phyloP scores from a whole-genome alignment of 2,329 filamentous ascomycete genomes.

The Fonsecaea monophora region DNA sequence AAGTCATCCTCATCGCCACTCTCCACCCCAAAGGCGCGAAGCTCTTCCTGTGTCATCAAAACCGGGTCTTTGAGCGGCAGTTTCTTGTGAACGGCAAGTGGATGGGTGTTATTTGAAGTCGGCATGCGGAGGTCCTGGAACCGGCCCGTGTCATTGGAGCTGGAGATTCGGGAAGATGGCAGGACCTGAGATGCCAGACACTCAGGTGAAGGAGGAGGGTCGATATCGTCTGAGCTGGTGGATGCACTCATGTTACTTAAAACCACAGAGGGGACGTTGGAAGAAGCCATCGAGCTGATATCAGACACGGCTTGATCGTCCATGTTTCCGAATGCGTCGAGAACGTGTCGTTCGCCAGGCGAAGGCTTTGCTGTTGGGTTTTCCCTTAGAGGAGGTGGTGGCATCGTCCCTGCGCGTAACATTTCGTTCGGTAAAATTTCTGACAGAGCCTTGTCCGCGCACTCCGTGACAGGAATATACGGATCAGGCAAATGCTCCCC shows the following conservation, averaged over 20 bases:
- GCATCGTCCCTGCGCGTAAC: not conserved
- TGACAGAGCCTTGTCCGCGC: not conserved
- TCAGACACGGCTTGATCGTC: conserved; percentile 13
- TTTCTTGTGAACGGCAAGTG: not conserved
- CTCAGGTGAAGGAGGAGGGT: not conserved
- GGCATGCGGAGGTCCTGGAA: not conserved
- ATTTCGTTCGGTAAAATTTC: not conserved
- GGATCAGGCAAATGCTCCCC: conserved; percentile 31
- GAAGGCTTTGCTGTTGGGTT: not conserved
- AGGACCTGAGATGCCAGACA: not conserved
- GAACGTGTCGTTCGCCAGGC: conserved; percentile 2
- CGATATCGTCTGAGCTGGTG: conserved; percentile 20
- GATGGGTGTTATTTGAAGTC: not conserved
- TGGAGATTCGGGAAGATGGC: not conserved
- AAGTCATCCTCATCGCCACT: conserved; percentile 28
- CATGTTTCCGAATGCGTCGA: not conserved
- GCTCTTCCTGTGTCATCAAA: conserved; percentile 25
- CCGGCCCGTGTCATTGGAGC: not conserved
- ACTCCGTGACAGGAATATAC: conserved; percentile 10
- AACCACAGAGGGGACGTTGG: conserved; percentile 11
- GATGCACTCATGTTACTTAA: conserved; percentile 1
- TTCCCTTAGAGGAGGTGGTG: not conserved
- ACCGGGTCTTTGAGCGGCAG: conserved; percentile 26
- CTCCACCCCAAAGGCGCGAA: not conserved
- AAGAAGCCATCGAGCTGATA: conserved; percentile 15